Evolutionary conservation across 1,284 basidiomycete genomes (phyloP), one percentile per base, ranked within the genome.

Genomic region (Earliella scabrosa): DNA sequence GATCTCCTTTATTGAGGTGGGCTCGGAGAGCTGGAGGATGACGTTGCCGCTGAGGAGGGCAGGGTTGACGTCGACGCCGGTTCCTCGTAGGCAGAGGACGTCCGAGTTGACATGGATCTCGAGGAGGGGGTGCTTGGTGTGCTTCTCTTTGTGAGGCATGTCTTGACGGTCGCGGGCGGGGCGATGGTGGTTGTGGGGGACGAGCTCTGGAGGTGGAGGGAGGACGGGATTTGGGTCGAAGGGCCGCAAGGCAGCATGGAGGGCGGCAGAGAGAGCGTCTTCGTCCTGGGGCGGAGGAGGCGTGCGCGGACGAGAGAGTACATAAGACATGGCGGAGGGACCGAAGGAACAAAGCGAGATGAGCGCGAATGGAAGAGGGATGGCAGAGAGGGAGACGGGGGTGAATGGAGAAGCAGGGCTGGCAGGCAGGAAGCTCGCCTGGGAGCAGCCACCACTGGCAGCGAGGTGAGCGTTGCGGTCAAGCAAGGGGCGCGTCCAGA

Each of bases 1-100:
- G 56, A 97, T 88, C 72, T 95, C 91, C 72, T 88, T 92, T 73
- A 97, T 85, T 55, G 92, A 87, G 0, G 90, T 93, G 35, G 88
- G 77, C 73, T 97, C 92, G 4, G 81, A 76, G 55, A 97, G 83
- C 69, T 88, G 82, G 57, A 97, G 79, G 18, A 87, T 81, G 66
- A 97, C 82, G 68, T 89, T 81, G 10, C 95, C 95, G 45, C 82
- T 82, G 57, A 93, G 83, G 13, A 83, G 72, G 13, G 87, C 85
- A 5, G 93, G 88, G 66, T 93, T 89, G 66, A 93, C 89, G 61
- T 95, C 92, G 63, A 85, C 83, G 36, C 92, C 92, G 20, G 88
- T 87, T 49, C 94, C 94, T 61, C 87, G 83, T 67, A 96, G 82
- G 51, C 80, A 78, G 62, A 96, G 75, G 61, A 77, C 78, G 44